Evolutionary conservation across 2,329 filamentous ascomycete species (phyloP).

Genomic region (Diaporthe destruens): DNA sequence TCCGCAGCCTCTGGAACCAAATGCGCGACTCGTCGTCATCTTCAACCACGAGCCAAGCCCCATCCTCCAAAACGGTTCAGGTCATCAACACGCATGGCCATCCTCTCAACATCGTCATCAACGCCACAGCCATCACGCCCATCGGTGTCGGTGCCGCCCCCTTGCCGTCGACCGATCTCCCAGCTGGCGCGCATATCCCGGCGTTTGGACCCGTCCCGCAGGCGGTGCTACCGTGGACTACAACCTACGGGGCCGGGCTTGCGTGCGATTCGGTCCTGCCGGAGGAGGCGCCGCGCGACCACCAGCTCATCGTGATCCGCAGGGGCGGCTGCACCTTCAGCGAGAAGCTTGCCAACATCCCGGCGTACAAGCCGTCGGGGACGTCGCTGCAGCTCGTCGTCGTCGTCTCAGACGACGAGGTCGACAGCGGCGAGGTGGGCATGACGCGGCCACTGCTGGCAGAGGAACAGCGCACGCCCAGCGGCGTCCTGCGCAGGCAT

Average conservation of each 20-base stretch:
- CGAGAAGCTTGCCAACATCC: slow-evolving; percentile 87
- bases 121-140: slow-evolving; percentile 52
- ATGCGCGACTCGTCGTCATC: slow-evolving; percentile 44
- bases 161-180: slow-evolving; percentile 57
- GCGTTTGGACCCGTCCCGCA: slow-evolving; percentile 51
- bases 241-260: slow-evolving; percentile 77
- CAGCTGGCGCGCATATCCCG: slow-evolving; percentile 50
- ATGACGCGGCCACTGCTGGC: slow-evolving; percentile 78
- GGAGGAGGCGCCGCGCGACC: slow-evolving; percentile 62
- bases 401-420: slow-evolving; percentile 74
- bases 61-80: slow-evolving; percentile 24
- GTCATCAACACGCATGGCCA: slow-evolving; percentile 29
- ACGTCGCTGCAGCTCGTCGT: slow-evolving; percentile 83
- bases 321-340: slow-evolving; percentile 89
- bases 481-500: slow-evolving; percentile 76
- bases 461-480: slow-evolving; percentile 76
- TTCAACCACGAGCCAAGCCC: slow-evolving; percentile 40
- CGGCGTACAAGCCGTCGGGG: slow-evolving; percentile 74
- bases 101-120: slow-evolving; percentile 51
- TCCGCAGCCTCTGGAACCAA: slow-evolving; percentile 50
- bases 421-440: slow-evolving; percentile 47
- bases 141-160: slow-evolving; percentile 63
- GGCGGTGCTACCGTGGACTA: slow-evolving; percentile 73
- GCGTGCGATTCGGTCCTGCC: slow-evolving; percentile 73
- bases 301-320: slow-evolving; percentile 85